Evolutionary conservation across 2,329 filamentous ascomycete species (phyloP).

Genomic region (Leptodontidium sp.): DNA sequence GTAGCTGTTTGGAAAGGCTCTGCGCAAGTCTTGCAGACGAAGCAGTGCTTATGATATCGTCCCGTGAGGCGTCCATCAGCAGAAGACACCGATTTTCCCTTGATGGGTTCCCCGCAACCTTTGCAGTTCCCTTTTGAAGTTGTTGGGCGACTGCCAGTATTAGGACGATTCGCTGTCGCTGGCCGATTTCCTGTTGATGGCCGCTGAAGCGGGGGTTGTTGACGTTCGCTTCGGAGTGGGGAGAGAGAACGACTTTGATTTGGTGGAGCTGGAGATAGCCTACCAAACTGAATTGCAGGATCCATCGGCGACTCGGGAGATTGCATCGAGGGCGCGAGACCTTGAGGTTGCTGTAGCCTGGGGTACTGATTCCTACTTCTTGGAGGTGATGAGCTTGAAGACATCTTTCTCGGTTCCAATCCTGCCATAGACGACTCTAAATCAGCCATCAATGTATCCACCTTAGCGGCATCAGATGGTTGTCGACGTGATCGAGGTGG

Average conservation of each 20-base stretch:
- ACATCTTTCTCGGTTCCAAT: conserved; percentile 46
- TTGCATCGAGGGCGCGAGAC: conserved; percentile 30
- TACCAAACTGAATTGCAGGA: conserved; percentile 52
- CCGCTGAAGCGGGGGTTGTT: conserved; percentile 19
- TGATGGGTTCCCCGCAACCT: conserved; percentile 79
- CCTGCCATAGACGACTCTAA: conserved; percentile 60
- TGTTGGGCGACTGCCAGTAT: conserved; percentile 31
- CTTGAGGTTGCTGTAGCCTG: conserved; percentile 26
- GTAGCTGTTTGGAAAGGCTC: conserved; percentile 85
- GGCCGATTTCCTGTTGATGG: conserved; percentile 19
- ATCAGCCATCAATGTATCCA: conserved; percentile 64
- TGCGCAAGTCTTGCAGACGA: conserved; percentile 86
- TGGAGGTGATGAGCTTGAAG: conserved; percentile 44
- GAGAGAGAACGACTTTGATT: conserved; percentile 29
- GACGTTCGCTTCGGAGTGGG: conserved; percentile 26
- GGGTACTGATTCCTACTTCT: conserved; percentile 32
- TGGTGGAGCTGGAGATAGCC: conserved; percentile 46
- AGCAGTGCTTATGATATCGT: conserved; percentile 94
- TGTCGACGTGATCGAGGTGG: conserved; percentile 56
- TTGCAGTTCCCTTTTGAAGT: conserved; percentile 73
- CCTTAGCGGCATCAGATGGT: conserved; percentile 49
- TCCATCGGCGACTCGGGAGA: conserved; percentile 57
- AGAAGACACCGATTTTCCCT: conserved; percentile 91
- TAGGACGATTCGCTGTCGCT: conserved; percentile 7
- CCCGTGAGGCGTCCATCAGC: conserved; percentile 92